Percentiles rank a stretch among this genome's conserved stretches.
phyloP scores from a whole-genome alignment of 2,329 filamentous ascomycete genomes.

The Phymatotrichopsis omnivora region DNA sequence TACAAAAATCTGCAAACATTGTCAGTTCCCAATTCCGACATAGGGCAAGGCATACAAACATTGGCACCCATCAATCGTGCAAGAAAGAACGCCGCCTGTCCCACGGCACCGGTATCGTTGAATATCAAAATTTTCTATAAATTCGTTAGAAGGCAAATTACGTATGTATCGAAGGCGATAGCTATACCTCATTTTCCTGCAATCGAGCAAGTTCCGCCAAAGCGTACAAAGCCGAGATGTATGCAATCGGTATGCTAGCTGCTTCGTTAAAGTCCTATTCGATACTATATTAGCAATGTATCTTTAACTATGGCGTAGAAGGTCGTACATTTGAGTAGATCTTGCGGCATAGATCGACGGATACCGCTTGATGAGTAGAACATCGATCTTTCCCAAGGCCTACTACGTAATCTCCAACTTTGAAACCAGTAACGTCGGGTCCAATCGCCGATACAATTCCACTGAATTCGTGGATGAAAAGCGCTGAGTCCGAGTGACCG shows the following conservation, averaged over 20 bases:
- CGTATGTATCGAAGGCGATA: constrained; percentile 29
- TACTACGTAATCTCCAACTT: constrained; percentile 1
- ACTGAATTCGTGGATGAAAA: not conserved
- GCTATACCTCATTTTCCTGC: not conserved
- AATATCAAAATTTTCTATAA: constrained; percentile 35
- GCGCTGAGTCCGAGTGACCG: no score
- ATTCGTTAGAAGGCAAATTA: constrained; percentile 26
- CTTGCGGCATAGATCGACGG: no score
- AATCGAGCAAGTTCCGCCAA: not conserved
- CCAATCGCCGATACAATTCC: constrained; percentile 1
- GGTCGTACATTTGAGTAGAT: no score
- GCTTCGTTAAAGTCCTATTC: not conserved
- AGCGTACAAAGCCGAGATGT: constrained; percentile 1
- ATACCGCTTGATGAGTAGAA: no score
- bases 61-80: constrained; percentile 32
- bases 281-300: no score
- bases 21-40: no score
- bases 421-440: constrained; percentile 24
- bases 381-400: no score
- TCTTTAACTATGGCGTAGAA: no score
- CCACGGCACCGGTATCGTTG: constrained; percentile 34
- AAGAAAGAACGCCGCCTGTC: constrained; percentile 35
- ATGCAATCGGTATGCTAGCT: constrained; percentile 1
- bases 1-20: no score
- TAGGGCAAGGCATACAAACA: constrained; percentile 27